Base-by-base conservation (phyloP, 2,329 filamentous ascomycete species). In the Hypoxylon sp. region DNA sequence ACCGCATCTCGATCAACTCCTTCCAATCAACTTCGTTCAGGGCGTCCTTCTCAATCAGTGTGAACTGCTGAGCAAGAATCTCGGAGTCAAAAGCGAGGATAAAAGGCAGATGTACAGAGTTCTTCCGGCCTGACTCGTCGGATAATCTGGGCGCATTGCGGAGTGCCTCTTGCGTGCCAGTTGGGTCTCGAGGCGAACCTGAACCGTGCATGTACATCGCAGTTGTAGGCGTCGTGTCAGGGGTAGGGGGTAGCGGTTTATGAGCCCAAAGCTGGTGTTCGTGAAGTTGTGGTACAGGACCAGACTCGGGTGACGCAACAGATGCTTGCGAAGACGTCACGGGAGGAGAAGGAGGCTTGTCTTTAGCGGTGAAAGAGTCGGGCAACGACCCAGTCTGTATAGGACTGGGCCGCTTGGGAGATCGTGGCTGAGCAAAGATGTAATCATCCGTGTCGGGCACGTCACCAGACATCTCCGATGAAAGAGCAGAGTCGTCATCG, bases 11-110 rank as follows among this genome's bases (percentile, higher is more conserved):
- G 56, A 94, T 91, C 11, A 95, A 82, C 70, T 95, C 92, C 74
- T 91, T 93, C 92, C 92, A 95, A 77, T 94, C 91, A 65, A 95
- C 91, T 75, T 94, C 92, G 69, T 93, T 91, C 20, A 95, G 81
- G 0, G 91, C 92, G 73, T 94, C 92, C 75, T 94, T 94, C 73
- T 95, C 92, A 48, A 95, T 92, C 32, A 95, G 83, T 0, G 91
- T 94, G 69, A 95, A 92, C 71, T 95, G 92, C 75, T 94, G 90
- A 2, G 92, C 92, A 24, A 95, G 82, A 2, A 90, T 81, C 69
- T 92, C 88, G 5, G 92, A 93, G 71, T 93, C 91, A 70, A 93
- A 94, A 0, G 91, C 91, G 22, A 95, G 81, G 58, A 93, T 89
- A 75, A 95, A 95, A 0, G 92, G 92, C 34, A 94, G 77, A 75